A percentile compares a stretch with the other conserved stretches of the same genome.
phyloP scores from a whole-genome alignment of 139 green algal species.

The Spirogloea muscicola region DNA sequence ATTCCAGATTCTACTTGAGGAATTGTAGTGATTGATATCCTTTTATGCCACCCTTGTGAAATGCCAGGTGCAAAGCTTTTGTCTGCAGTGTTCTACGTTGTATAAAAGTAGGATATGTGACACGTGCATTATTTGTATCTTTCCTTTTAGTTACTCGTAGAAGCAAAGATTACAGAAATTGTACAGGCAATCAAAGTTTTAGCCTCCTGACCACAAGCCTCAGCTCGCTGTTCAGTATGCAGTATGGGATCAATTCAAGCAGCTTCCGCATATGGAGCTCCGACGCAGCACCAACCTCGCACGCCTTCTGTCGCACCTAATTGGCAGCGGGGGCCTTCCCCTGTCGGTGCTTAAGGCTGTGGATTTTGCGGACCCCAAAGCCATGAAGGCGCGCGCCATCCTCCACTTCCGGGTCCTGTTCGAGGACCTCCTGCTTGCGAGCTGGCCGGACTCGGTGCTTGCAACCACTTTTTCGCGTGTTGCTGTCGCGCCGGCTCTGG shows the following conservation, averaged over 20 bases:
- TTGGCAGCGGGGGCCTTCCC: constrained; percentile 22
- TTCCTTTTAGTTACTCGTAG: no score
- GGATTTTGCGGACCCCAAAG: constrained; percentile 15
- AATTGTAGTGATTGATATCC: no score
- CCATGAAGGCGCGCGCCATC: constrained; percentile 10
- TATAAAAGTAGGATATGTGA: no score
- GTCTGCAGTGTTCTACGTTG: no score
- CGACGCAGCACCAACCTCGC: constrained; percentile 20
- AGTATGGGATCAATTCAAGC: constrained; percentile 77
- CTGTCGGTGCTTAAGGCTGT: constrained; percentile 42
- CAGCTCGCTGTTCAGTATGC: constrained; percentile 67
- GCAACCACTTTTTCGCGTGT: constrained; percentile 7
- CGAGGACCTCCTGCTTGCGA: constrained; percentile 26
- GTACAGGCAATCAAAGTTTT: neutral
- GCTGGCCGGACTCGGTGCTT: neutral
- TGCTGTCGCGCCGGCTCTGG: constrained; percentile 2
- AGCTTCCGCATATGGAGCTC: constrained; percentile 41
- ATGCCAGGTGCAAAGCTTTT: no score
- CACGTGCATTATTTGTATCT: no score
- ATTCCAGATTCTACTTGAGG: no score
- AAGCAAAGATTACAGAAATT: no score
- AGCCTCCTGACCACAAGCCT: constrained; percentile 50
- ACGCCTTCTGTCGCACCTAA: constrained; percentile 14
- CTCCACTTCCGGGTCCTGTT: constrained; percentile 36
- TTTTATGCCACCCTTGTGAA: no score